A percentile compares a stretch with the other conserved stretches of the same genome.
Evolutionary conservation across 768 basidiomycete genomes (phyloP).

Genomic region (Tulasnella sp.): DNA sequence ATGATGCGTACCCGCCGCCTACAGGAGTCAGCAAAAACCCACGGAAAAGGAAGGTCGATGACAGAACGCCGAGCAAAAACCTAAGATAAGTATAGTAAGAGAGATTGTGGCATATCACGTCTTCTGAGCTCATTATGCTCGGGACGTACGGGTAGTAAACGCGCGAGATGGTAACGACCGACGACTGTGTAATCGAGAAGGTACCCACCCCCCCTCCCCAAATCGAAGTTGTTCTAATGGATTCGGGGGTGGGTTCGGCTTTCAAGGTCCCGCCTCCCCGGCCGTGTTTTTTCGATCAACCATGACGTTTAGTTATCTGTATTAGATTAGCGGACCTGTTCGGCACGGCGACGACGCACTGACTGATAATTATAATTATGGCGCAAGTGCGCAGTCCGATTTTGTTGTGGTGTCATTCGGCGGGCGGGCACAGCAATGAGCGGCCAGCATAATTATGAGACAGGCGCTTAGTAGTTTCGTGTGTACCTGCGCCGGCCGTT

Average conservation of each 20-base stretch:
- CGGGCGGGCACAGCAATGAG: neutral
- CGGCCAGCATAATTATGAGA: neutral
- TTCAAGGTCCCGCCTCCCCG: neutral
- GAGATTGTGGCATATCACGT: neutral
- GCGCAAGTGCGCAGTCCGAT: neutral
- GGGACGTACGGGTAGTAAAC: neutral
- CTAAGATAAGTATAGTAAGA: neutral
- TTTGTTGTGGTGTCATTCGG: neutral
- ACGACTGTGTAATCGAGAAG: neutral
- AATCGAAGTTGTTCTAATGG: neutral
- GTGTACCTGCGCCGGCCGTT: neutral
- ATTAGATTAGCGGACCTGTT: neutral
- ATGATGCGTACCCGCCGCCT: neutral
- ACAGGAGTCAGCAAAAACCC: neutral
- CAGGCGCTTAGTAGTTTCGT: neutral
- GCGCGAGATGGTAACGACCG: neutral
- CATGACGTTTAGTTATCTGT: neutral
- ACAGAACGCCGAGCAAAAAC: neutral
- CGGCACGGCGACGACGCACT: neutral
- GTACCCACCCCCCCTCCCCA: neutral
- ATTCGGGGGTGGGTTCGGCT: neutral
- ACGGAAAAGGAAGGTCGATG: neutral
- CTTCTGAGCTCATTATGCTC: neutral
- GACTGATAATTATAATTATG: neutral
- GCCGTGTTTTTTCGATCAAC: neutral